A percentile compares a stretch with the other conserved stretches of the same genome.
These are phyloP conservation scores for Erigeron canadensis DNA, from an alignment of 129 eudicot genomes.

Conservation along the genomic window DNA sequence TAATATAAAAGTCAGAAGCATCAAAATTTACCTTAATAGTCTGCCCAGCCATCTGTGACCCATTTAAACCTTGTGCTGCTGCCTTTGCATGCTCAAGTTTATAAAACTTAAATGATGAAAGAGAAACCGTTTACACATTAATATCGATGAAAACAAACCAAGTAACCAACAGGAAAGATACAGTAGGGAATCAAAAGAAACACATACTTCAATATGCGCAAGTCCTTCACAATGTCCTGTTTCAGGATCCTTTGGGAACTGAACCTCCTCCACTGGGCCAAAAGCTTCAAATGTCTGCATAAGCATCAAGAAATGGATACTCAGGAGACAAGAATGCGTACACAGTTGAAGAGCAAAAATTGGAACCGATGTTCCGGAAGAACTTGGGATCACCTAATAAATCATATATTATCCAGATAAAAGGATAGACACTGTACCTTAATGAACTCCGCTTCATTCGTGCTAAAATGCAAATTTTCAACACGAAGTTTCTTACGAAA, in stretches of 20 bases:
- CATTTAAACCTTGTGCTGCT: slow-evolving; percentile 84
- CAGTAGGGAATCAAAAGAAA: too few relatives aligned
- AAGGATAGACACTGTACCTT: slow-evolving; percentile 42
- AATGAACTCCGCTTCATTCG: slow-evolving; percentile 85
- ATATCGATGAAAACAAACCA: not conserved
- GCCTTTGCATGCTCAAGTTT: slow-evolving; percentile 88
- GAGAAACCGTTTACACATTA: slow-evolving; percentile 1
- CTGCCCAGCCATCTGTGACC: slow-evolving; percentile 80
- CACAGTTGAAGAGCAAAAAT: not conserved
- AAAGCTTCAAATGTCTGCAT: slow-evolving; percentile 85
- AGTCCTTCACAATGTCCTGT: slow-evolving; percentile 97
- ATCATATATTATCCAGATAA: not conserved
- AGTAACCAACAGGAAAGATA: slow-evolving; percentile 32
- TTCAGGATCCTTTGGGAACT: slow-evolving; percentile 87
- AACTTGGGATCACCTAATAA: not conserved
- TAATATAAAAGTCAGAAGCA: too few relatives aligned
- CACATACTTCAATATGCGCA: slow-evolving; percentile 90
- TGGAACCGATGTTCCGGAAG: not conserved
- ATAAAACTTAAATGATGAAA: slow-evolving; percentile 48
- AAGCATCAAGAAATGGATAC: not conserved
- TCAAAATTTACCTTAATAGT: too few relatives aligned
- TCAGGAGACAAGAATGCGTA: slow-evolving; percentile 1
- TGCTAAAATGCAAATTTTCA: slow-evolving; percentile 90
- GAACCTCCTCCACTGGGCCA: slow-evolving; percentile 97
- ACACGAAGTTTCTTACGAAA: slow-evolving; percentile 94